phyloP scores from a whole-genome alignment of 1,284 basidiomycete species.

The Papiliotrema flavescens region DNA sequence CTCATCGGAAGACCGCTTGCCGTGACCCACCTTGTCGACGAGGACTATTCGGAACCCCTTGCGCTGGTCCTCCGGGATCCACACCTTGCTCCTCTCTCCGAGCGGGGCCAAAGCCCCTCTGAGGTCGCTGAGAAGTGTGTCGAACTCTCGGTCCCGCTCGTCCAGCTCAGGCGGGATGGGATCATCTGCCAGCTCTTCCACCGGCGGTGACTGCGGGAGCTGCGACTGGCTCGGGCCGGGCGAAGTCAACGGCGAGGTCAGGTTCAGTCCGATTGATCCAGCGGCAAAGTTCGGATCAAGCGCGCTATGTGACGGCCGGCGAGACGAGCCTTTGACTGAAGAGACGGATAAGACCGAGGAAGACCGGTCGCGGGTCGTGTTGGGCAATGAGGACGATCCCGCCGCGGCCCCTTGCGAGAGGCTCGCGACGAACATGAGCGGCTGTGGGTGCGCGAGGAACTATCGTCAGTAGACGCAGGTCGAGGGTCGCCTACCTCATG shows the following conservation, averaged over 20 bases:
- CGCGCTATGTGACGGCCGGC: slow-evolving; percentile 1
- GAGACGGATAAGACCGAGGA: slow-evolving; percentile 12
- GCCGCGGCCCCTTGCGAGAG: slow-evolving; percentile 52
- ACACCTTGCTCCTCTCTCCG: slow-evolving; percentile 55
- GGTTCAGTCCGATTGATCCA: neutral
- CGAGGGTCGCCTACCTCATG: slow-evolving; percentile 56
- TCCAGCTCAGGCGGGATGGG: slow-evolving; percentile 55
- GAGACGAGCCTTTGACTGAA: slow-evolving; percentile 4
- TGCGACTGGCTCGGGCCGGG: neutral
- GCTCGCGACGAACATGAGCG: slow-evolving; percentile 89
- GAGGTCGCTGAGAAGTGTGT: slow-evolving; percentile 58
- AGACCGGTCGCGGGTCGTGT: slow-evolving; percentile 9
- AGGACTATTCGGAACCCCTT: slow-evolving; percentile 74
- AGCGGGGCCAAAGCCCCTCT: slow-evolving; percentile 59
- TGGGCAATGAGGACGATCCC: slow-evolving; percentile 11
- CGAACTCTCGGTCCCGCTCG: slow-evolving; percentile 43
- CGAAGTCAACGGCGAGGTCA: slow-evolving; percentile 1
- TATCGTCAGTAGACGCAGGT: slow-evolving; percentile 12
- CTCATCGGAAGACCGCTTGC: neutral
- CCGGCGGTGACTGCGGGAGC: neutral
- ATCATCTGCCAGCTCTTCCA: neutral
- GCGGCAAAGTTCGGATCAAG: slow-evolving; percentile 12
- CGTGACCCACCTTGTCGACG: slow-evolving; percentile 66
- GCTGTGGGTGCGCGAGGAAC: slow-evolving; percentile 72
- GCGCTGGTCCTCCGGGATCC: slow-evolving; percentile 34